phyloP scores from a whole-genome alignment of 2,329 filamentous ascomycete species.

The Ophiostoma ulmi region DNA sequence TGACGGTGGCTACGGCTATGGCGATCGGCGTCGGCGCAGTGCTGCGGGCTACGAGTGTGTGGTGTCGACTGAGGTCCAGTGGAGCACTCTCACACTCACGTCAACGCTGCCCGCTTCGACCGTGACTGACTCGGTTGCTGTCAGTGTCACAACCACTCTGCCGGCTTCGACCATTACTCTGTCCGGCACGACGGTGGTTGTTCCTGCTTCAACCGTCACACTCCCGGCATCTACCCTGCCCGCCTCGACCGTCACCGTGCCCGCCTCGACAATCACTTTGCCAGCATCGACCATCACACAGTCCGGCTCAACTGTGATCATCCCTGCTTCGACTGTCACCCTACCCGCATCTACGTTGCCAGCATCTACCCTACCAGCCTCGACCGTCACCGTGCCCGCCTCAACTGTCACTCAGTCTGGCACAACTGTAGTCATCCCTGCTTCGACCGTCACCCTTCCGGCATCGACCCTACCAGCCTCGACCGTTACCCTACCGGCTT shows the following conservation, averaged over 20 bases:
- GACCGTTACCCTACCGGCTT: constrained; percentile 3
- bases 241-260: constrained; percentile 14
- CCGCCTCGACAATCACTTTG: constrained; percentile 15
- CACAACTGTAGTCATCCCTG: not conserved
- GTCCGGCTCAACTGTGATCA: constrained; percentile 3
- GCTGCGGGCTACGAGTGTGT: constrained; percentile 13
- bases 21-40: not conserved
- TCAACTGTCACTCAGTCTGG: constrained; percentile 12
- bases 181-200: constrained; percentile 11
- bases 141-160: constrained; percentile 19
- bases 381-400: not conserved
- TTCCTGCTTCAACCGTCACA: not conserved
- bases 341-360: constrained; percentile 22
- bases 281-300: constrained; percentile 22
- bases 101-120: constrained; percentile 24
- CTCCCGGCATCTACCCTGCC: not conserved
- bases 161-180: constrained; percentile 17
- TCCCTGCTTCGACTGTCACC: no score
- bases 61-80: constrained; percentile 11
- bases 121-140: constrained; percentile 17
- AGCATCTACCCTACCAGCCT: constrained; percentile 17
- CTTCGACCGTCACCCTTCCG: constrained; percentile 21
- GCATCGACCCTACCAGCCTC: constrained; percentile 15
- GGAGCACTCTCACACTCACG: constrained; percentile 19
- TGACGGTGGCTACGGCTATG: constrained; percentile 2